These are phyloP conservation scores for Podospora conica DNA, from an alignment of 495 filamentous ascomycete genomes.

Conservation along the genomic window DNA sequence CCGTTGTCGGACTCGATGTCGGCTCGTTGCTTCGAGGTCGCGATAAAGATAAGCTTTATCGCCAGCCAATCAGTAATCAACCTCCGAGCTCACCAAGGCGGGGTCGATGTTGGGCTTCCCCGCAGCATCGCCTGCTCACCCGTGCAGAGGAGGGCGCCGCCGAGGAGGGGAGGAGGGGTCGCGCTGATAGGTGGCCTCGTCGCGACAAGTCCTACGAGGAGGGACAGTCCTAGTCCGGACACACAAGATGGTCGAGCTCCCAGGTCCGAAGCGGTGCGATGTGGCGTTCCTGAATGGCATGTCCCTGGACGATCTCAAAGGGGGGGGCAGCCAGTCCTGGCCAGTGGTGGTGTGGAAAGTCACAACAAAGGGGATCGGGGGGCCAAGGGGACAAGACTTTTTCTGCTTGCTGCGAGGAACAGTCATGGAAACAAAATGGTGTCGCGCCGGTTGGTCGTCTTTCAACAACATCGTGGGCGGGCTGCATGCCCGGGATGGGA, in stretches of 20 bases:
- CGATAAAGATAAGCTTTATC: not conserved
- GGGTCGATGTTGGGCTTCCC: not conserved
- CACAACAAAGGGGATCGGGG: not conserved
- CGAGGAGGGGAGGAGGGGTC: not conserved
- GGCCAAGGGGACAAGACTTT: not conserved
- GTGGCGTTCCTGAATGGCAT: not conserved
- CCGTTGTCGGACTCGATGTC: not conserved
- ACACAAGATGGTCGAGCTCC: not conserved
- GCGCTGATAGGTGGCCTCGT: constrained; percentile 17
- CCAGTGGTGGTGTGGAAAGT: not conserved
- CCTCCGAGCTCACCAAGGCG: not conserved
- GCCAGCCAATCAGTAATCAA: not conserved
- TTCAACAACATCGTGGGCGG: not conserved
- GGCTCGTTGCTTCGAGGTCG: not conserved
- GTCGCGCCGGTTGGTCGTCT: not conserved
- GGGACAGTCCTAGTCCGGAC: constrained; percentile 6
- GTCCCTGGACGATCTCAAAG: not conserved
- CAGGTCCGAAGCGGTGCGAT: not conserved
- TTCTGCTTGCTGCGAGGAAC: not conserved
- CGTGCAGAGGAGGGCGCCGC: not conserved
- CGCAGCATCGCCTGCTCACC: not conserved
- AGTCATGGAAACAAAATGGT: not conserved
- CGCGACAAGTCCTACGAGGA: constrained; percentile 14
- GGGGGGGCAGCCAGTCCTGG: too few relatives aligned
- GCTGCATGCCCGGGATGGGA: too few relatives aligned